Evolutionary conservation across 2,329 filamentous ascomycete species (phyloP).

Genomic region (Penicillium hordei): DNA sequence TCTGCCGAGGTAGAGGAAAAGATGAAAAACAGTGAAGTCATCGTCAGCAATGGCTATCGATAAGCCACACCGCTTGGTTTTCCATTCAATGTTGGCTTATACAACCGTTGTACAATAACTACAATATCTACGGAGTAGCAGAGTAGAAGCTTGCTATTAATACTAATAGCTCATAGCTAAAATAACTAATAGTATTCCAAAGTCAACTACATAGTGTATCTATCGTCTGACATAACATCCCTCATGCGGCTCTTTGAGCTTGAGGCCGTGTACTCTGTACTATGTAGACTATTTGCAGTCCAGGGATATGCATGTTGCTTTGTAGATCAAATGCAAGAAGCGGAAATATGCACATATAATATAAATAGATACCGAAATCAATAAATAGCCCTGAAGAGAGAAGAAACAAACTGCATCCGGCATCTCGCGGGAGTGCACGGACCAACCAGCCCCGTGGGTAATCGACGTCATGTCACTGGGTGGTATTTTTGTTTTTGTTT

Average conservation of each 20-base stretch:
- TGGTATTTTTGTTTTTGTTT: background rate
- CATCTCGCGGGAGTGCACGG: slow-evolving; percentile 22
- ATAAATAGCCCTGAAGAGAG: background rate
- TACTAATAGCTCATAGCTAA: background rate
- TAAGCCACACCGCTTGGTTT: background rate
- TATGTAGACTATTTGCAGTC: background rate
- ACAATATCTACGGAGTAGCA: background rate
- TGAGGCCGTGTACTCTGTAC: background rate
- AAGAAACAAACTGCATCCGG: slow-evolving; percentile 12
- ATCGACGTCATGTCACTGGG: slow-evolving; percentile 22
- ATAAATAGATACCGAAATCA: background rate
- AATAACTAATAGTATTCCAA: background rate
- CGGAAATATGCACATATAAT: background rate
- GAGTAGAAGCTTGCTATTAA: background rate
- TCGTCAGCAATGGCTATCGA: slow-evolving; percentile 4
- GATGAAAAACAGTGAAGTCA: slow-evolving; percentile 9
- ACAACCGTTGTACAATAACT: background rate
- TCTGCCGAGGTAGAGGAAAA: background rate
- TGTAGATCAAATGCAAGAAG: background rate
- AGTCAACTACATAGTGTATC: background rate
- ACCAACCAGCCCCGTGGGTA: slow-evolving; percentile 15
- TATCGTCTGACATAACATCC: background rate
- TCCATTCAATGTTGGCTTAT: background rate
- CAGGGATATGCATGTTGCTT: background rate
- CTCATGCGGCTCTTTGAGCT: background rate